Evolutionary conservation across 805 yeast species (phyloP).

Genomic region (Candida hispaniensis): DNA sequence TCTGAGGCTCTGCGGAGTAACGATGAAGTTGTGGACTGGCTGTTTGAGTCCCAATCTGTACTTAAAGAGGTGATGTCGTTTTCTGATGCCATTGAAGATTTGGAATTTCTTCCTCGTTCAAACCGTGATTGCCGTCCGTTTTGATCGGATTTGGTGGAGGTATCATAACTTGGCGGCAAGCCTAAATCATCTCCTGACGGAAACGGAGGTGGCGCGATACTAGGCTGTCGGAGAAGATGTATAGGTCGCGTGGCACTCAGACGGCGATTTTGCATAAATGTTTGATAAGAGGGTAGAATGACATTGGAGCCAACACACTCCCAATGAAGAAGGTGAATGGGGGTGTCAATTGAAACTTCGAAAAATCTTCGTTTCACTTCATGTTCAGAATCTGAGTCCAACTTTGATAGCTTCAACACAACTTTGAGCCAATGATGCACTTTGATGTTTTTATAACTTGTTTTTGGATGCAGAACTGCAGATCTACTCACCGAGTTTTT

Average conservation of each 20-base stretch:
- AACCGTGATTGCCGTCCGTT: conserved; percentile 4
- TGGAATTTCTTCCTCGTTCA: not conserved
- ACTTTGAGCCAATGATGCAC: conserved; percentile 94
- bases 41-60: conserved; percentile 3
- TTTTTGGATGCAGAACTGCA: conserved; percentile 59
- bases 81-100: not conserved
- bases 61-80: conserved; percentile 1
- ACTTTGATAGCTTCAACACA: conserved; percentile 63
- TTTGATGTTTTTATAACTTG: conserved; percentile 67
- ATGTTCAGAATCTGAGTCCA: conserved; percentile 31
- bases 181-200: conserved; percentile 25
- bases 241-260: conserved; percentile 35
- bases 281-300: conserved; percentile 32
- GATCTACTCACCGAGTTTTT: conserved; percentile 27
- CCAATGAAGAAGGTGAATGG: conserved; percentile 70
- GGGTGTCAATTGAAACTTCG: conserved; percentile 91
- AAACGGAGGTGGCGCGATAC: conserved; percentile 56
- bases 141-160: not conserved
- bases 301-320: conserved; percentile 38
- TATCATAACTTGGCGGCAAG: conserved; percentile 8
- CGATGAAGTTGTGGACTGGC: not conserved
- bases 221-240: conserved; percentile 43
- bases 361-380: conserved; percentile 67
- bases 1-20: conserved; percentile 4
- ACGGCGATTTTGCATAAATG: conserved; percentile 14